These are phyloP conservation scores for Butyriboletus appendiculatus DNA, from an alignment of 1,284 basidiomycete species.

Conservation along the genomic window DNA sequence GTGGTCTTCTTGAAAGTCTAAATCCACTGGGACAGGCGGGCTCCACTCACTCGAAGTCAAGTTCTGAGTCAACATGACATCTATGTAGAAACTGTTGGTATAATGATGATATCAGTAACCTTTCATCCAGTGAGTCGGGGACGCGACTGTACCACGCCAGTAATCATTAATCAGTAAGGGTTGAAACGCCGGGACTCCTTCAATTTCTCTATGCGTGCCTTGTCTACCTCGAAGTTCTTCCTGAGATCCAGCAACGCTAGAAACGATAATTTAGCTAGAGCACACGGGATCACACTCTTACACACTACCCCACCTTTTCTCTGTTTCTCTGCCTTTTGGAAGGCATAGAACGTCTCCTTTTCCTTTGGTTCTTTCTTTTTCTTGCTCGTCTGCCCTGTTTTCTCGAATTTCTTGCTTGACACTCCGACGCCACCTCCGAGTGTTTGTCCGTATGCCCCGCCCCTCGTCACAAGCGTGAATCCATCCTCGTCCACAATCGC, in stretches of 20 bases:
- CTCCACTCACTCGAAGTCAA: background rate
- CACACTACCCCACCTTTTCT: slow-evolving; percentile 60
- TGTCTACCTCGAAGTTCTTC: slow-evolving; percentile 83
- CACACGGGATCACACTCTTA: background rate
- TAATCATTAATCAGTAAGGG: slow-evolving; percentile 78
- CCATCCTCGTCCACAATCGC: slow-evolving; percentile 91
- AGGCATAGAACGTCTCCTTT: slow-evolving; percentile 81
- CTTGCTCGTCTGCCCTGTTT: slow-evolving; percentile 53
- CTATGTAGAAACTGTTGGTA: background rate
- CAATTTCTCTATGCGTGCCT: slow-evolving; percentile 82
- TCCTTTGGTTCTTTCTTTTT: slow-evolving; percentile 71
- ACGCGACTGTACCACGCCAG: background rate
- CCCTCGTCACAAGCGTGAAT: slow-evolving; percentile 87
- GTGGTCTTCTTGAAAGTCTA: no score
- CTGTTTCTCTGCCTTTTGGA: slow-evolving; percentile 88
- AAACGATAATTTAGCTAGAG: slow-evolving; percentile 3
- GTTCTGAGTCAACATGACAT: background rate
- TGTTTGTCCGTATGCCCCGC: slow-evolving; percentile 85
- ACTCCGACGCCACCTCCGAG: slow-evolving; percentile 79
- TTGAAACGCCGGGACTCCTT: slow-evolving; percentile 80
- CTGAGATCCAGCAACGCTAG: slow-evolving; percentile 67
- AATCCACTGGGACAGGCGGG: background rate
- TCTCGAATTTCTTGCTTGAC: slow-evolving; percentile 73
- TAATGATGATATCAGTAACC: background rate
- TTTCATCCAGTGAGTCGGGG: background rate